Evolutionary conservation across 2,329 filamentous ascomycete genomes (phyloP), one percentile per base, ranked within the genome.

Genomic region (Phyllosticta citriasiana): DNA sequence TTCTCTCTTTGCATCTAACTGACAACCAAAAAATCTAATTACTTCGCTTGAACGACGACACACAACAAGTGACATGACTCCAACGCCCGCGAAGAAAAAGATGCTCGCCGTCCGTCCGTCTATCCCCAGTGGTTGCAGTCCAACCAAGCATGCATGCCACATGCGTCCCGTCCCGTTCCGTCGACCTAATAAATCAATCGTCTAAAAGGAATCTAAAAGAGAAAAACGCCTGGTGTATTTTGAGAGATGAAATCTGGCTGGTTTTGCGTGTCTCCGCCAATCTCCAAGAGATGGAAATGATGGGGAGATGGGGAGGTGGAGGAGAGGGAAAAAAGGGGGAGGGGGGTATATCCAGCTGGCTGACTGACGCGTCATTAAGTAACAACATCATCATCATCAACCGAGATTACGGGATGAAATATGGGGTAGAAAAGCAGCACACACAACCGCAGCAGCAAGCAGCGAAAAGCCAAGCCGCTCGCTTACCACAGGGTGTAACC

Each of bases 401-500:
- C 40, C 3, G 10, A n/a, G 40, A 47, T 47, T 16, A n/a, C 16
- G 40, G 14, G 14, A 40, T n/a, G 6, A n/a, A 47, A n/a, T 3
- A n/a, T 30, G 27, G 27, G 19, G 19, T 22, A 22, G 1, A 30
- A 30, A 30, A 30, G 27, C 27, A 7, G 5, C 6, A 7, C 27
- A 30, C 14, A 47, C 2, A n/a, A 3, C 14, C 16, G n/a, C 14
- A 16, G 40, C 14, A 19, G 40, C 10, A 2, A 47, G 4, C 33
- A 10, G 35, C 35, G 27, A 16, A n/a, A 47, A 47, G 40, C 40
- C 19, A 22, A 22, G 14, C 40, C 27, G 27, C 6, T n/a, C n/a
- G 51, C 52, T 58, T 62, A 62, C 65, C 65, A 68, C 16, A 68
- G 60, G 67, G 83, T 78, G 60, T 83, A 83, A 52, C 67, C 67